A percentile compares a stretch with the other conserved stretches of the same genome.
Evolutionary conservation across 176 grass and related monocot genomes (phyloP).

Genomic region (Musa acuminata): DNA sequence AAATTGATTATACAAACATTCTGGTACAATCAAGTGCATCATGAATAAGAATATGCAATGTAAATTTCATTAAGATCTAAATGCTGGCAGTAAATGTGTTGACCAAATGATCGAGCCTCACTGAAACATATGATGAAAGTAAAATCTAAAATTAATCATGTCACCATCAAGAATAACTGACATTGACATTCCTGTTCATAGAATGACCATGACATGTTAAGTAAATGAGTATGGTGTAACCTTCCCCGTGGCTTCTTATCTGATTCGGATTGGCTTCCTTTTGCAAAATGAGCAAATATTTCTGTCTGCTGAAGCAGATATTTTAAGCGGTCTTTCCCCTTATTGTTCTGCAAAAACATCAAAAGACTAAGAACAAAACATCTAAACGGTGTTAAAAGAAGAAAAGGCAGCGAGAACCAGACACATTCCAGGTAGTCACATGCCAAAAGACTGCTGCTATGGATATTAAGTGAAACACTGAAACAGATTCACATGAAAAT

Average conservation of each 20-base stretch:
- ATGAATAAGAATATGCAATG: no score
- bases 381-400: background rate
- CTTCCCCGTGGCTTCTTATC: constrained; percentile 55
- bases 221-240: constrained; percentile 21
- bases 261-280: constrained; percentile 49
- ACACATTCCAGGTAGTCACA: background rate
- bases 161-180: background rate
- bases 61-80: no score
- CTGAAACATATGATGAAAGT: no score
- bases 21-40: background rate
- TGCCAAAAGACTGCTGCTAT: background rate
- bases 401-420: background rate
- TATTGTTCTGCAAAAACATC: constrained; percentile 46
- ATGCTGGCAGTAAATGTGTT: no score
- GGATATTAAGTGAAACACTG: background rate
- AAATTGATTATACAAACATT: background rate
- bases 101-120: no score
- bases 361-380: constrained; percentile 1
- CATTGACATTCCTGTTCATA: background rate
- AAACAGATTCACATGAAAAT: background rate
- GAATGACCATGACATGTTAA: background rate
- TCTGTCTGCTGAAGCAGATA: constrained; percentile 71
- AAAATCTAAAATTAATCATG: no score
- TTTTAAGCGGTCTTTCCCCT: constrained; percentile 53
- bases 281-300: constrained; percentile 77